Conservation (phyloP, 257 asterid genomes). For the Lithospermum erythrorhizon region DNA sequence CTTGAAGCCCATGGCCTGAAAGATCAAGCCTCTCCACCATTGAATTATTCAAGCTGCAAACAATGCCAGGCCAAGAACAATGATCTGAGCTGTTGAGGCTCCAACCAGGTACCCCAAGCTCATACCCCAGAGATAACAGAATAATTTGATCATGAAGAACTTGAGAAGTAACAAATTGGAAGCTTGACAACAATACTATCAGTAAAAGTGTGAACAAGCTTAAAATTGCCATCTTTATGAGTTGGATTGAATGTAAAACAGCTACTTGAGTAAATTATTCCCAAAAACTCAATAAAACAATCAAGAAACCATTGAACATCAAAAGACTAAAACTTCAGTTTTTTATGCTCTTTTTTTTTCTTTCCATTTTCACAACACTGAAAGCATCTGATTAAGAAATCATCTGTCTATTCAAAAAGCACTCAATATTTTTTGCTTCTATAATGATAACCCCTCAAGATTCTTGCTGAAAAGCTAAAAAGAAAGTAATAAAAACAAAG, state of each 20-base stretch:
- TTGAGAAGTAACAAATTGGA: slow-evolving; percentile 31
- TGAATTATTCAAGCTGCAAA: slow-evolving; percentile 56
- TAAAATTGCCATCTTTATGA: slow-evolving; percentile 34
- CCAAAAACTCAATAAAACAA: slow-evolving; percentile 5
- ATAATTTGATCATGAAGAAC: slow-evolving; percentile 31
- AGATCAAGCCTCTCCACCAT: slow-evolving; percentile 71
- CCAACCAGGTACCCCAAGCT: slow-evolving; percentile 56
- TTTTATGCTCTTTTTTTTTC: neutral
- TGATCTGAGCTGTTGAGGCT: slow-evolving; percentile 36
- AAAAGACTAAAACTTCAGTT: slow-evolving; percentile 2
- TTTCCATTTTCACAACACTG: slow-evolving; percentile 10
- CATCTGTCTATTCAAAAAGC: neutral
- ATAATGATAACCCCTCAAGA: neutral
- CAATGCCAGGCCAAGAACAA: slow-evolving; percentile 75
- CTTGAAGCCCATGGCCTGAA: slow-evolving; percentile 56
- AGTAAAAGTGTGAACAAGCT: slow-evolving; percentile 30
- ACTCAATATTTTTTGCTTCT: neutral
- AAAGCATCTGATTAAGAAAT: neutral
- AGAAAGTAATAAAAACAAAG: neutral
- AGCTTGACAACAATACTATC: slow-evolving; percentile 37
- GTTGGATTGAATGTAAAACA: slow-evolving; percentile 7
- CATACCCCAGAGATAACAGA: slow-evolving; percentile 47
- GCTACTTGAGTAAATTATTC: slow-evolving; percentile 3
- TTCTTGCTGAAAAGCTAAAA: slow-evolving; percentile 2
- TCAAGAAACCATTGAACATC: slow-evolving; percentile 4